phyloP scores from a whole-genome alignment of 768 basidiomycete species.

The Mycena haematopus region DNA sequence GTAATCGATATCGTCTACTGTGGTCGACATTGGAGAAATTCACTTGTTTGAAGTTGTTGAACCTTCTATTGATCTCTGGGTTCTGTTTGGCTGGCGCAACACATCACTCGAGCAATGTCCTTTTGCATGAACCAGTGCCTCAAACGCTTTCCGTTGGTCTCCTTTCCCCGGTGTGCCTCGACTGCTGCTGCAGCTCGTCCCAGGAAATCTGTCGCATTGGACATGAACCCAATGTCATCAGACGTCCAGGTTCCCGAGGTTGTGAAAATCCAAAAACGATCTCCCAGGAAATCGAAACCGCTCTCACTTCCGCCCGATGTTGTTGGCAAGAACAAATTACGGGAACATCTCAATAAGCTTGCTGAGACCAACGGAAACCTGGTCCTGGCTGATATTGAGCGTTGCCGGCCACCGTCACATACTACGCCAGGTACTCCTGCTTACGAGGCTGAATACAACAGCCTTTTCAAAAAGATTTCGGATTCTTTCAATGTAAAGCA shows the following conservation, averaged over 20 bases:
- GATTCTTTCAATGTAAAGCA: slow-evolving; percentile 71
- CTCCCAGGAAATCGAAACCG: neutral
- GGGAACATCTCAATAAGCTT: slow-evolving; percentile 63
- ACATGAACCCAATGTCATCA: too few species aligned
- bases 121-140: slow-evolving; percentile 12
- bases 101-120: neutral
- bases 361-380: slow-evolving; percentile 52
- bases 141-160: slow-evolving; percentile 23
- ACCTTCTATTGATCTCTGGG: too few species aligned
- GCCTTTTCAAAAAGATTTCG: slow-evolving; percentile 58
- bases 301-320: slow-evolving; percentile 33
- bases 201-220: neutral
- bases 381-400: slow-evolving; percentile 67
- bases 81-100: too few species aligned
- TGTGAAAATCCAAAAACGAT: slow-evolving; percentile 9
- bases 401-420: slow-evolving; percentile 51
- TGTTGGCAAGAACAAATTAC: slow-evolving; percentile 53
- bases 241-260: neutral
- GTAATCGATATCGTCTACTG: slow-evolving; percentile 80
- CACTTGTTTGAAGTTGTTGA: neutral
- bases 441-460: slow-evolving; percentile 61
- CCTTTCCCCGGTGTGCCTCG: slow-evolving; percentile 17
- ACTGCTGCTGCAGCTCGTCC: slow-evolving; percentile 3
- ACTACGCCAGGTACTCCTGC: slow-evolving; percentile 46
- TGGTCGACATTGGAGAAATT: slow-evolving; percentile 31